phyloP scores from a whole-genome alignment of 192 early-diverging fungal genomes.

The Entomortierella beljakovae region DNA sequence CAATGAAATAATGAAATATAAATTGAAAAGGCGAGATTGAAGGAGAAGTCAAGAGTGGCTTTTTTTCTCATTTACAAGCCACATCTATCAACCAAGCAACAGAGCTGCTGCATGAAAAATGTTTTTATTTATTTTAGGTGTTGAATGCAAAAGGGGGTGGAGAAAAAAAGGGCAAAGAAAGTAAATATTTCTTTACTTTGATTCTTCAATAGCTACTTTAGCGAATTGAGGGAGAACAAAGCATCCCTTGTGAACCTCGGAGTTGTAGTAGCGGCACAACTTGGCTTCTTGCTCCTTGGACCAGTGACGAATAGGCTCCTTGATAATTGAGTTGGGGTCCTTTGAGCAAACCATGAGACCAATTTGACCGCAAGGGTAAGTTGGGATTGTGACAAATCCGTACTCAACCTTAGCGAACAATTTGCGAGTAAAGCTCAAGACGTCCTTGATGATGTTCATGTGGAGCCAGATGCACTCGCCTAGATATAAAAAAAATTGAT shows the following conservation, averaged over 20 bases:
- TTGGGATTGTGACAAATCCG: conserved; percentile 95
- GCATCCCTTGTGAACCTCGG: conserved; percentile 90
- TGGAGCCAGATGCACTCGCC: conserved; percentile 99
- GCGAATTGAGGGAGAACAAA: conserved; percentile 96
- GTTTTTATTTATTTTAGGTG: no score
- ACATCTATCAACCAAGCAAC: no score
- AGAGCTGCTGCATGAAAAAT: no score
- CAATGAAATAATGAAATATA: no score
- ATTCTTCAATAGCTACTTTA: conserved; percentile 62
- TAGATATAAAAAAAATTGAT: conserved; percentile 15
- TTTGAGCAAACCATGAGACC: conserved; percentile 96
- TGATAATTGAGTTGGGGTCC: conserved; percentile 77
- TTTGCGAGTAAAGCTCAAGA: conserved; percentile 80
- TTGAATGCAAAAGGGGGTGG: no score
- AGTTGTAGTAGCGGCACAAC: conserved; percentile 94
- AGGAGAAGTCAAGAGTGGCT: no score
- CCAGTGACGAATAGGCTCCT: conserved; percentile 81
- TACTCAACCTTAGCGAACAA: conserved; percentile 95
- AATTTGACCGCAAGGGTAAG: conserved; percentile 98
- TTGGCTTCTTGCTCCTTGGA: conserved; percentile 83
- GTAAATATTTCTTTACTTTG: conserved; percentile 19
- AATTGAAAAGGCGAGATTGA: no score
- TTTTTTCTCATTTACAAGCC: no score
- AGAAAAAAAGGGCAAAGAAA: background rate
- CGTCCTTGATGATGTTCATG: conserved; percentile 90